These are phyloP conservation scores for Groenewaldozyma auringiensis DNA, from an alignment of 1,139 yeast genomes.

Conservation along the genomic window DNA sequence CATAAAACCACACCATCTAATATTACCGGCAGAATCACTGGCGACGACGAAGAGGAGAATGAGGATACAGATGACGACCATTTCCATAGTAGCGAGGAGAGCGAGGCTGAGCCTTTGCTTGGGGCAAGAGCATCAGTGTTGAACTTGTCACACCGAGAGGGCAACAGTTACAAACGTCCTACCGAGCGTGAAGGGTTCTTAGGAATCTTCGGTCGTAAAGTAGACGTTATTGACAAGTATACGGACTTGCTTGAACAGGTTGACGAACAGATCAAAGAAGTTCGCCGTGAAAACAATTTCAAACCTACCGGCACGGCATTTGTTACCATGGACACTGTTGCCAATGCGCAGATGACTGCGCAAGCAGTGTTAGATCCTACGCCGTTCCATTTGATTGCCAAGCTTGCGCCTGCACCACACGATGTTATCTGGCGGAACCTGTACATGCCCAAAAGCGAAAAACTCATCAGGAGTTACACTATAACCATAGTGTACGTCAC, in stretches of 20 bases:
- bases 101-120: constrained; percentile 10
- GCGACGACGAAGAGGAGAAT: neutral
- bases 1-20: neutral
- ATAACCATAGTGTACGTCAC: constrained; percentile 60
- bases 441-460: constrained; percentile 49
- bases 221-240: constrained; percentile 60
- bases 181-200: constrained; percentile 37
- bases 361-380: constrained; percentile 81
- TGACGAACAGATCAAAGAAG: constrained; percentile 49
- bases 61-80: constrained; percentile 1
- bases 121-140: constrained; percentile 10
- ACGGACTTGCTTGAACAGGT: constrained; percentile 47
- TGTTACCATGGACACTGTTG: constrained; percentile 77
- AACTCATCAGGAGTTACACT: constrained; percentile 50
- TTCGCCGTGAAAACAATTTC: constrained; percentile 27
- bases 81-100: constrained; percentile 3
- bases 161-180: constrained; percentile 33
- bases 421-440: constrained; percentile 78
- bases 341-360: constrained; percentile 84
- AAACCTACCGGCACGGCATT: constrained; percentile 51
- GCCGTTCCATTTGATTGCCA: constrained; percentile 62
- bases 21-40: neutral
- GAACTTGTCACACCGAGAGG: neutral
- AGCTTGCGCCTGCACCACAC: constrained; percentile 80
- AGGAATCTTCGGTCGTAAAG: constrained; percentile 49